Percentiles rank a stretch among this genome's conserved stretches.
Conservation (phyloP, 768 basidiomycete species). For the Lenzites betulinus region DNA sequence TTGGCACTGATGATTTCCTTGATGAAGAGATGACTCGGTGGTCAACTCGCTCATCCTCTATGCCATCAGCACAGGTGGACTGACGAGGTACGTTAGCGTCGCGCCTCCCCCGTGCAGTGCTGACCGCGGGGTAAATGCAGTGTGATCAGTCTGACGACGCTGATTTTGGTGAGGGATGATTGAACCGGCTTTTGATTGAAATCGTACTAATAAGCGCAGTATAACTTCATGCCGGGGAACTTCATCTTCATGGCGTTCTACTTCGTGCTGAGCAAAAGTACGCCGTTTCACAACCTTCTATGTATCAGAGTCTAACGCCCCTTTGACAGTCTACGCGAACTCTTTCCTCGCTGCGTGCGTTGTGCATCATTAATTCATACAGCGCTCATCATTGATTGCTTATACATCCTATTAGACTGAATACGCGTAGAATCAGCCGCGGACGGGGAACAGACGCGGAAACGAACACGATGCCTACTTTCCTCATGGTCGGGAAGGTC, state of each 20-base stretch:
- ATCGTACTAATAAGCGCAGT: conserved; percentile 39
- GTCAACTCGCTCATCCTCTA: conserved; percentile 59
- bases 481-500: conserved; percentile 33
- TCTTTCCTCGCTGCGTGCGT: conserved; percentile 69
- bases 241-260: conserved; percentile 63
- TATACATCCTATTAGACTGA: conserved; percentile 43
- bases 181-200: background rate
- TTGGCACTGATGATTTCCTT: background rate
- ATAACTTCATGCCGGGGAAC: conserved; percentile 53
- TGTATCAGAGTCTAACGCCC: background rate
- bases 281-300: conserved; percentile 26
- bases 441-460: conserved; percentile 57
- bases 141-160: conserved; percentile 49
- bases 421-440: conserved; percentile 56
- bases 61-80: conserved; percentile 60
- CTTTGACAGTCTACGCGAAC: conserved; percentile 54
- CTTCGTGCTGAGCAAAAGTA: conserved; percentile 68
- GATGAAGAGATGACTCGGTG: conserved; percentile 53
- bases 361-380: background rate
- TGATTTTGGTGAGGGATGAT: conserved; percentile 51
- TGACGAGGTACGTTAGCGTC: conserved; percentile 53
- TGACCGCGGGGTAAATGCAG: conserved; percentile 27
- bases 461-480: conserved; percentile 27
- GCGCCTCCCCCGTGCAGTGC: background rate
- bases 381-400: background rate